These are phyloP conservation scores for Santalum album DNA, from an alignment of 164 flowering plant species.

Conservation along the genomic window DNA sequence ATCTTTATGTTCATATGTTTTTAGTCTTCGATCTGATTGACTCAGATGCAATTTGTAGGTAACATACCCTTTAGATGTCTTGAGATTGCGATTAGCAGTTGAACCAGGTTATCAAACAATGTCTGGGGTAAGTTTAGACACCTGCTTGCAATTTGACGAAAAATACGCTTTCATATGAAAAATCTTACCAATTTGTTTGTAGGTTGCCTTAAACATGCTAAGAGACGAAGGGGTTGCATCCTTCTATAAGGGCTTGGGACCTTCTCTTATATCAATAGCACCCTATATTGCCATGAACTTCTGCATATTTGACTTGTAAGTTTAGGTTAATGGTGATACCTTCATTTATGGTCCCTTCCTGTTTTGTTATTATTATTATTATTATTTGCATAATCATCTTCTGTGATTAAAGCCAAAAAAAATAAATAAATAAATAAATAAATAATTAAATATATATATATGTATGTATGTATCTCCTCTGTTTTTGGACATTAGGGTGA, in stretches of 20 bases:
- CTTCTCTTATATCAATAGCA: slow-evolving; percentile 93
- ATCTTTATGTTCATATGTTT: not conserved
- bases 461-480: too few relatives aligned
- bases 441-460: too few relatives aligned
- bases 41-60: slow-evolving; percentile 30
- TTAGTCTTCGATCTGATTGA: not conserved
- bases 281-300: slow-evolving; percentile 98
- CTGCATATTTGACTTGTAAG: slow-evolving; percentile 94
- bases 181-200: slow-evolving; percentile 13
- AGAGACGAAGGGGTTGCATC: slow-evolving; percentile 86
- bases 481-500: slow-evolving; percentile 38
- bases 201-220: slow-evolving; percentile 88
- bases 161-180: not conserved
- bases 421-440: too few relatives aligned
- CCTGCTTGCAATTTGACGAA: not conserved
- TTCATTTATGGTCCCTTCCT: too few relatives aligned
- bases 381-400: not conserved
- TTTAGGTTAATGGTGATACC: slow-evolving; percentile 1
- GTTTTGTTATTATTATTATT: too few relatives aligned
- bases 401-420: too few relatives aligned
- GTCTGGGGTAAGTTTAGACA: slow-evolving; percentile 51
- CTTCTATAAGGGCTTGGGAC: slow-evolving; percentile 90
- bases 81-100: slow-evolving; percentile 90
- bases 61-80: slow-evolving; percentile 92
- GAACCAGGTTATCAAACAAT: slow-evolving; percentile 79